Conservation (phyloP, 805 yeast genomes). For the Candida takata region DNA sequence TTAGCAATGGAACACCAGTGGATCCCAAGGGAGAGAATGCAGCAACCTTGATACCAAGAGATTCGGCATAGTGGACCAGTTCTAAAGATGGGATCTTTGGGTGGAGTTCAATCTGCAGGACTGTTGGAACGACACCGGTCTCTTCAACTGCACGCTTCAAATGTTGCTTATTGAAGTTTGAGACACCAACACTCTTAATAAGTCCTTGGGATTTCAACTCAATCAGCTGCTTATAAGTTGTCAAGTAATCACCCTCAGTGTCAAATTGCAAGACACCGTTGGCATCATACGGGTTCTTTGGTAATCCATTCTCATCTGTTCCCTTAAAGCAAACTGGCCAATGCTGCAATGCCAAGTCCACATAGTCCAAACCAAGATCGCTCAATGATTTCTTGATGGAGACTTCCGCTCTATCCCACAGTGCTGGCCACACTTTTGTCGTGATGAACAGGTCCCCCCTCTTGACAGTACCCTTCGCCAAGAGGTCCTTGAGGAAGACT, state of each 20-base stretch:
- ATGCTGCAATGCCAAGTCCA: constrained; percentile 71
- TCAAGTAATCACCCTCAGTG: constrained; percentile 34
- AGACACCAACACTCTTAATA: constrained; percentile 50
- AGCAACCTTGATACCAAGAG: constrained; percentile 43
- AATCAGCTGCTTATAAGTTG: constrained; percentile 56
- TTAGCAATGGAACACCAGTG: constrained; percentile 55
- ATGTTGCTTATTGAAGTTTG: constrained; percentile 39
- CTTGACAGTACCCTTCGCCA: constrained; percentile 32
- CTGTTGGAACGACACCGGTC: constrained; percentile 43
- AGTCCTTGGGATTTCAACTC: constrained; percentile 41
- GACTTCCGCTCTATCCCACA: constrained; percentile 41
- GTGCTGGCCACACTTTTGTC: constrained; percentile 63
- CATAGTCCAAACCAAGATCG: constrained; percentile 62
- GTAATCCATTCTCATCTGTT: constrained; percentile 51
- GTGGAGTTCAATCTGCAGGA: constrained; percentile 64
- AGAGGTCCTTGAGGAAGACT: constrained; percentile 39
- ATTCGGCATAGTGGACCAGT: constrained; percentile 44
- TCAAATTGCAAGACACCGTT: constrained; percentile 30
- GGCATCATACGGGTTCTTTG: constrained; percentile 27
- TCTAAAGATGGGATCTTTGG: constrained; percentile 63
- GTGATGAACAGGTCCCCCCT: constrained; percentile 63
- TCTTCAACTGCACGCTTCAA: constrained; percentile 35
- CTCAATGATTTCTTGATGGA: constrained; percentile 53
- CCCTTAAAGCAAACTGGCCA: constrained; percentile 71
- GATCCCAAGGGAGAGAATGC: constrained; percentile 65